These are phyloP conservation scores for Leptographium flavum DNA, from an alignment of 2,329 filamentous ascomycete species.

Conservation along the genomic window DNA sequence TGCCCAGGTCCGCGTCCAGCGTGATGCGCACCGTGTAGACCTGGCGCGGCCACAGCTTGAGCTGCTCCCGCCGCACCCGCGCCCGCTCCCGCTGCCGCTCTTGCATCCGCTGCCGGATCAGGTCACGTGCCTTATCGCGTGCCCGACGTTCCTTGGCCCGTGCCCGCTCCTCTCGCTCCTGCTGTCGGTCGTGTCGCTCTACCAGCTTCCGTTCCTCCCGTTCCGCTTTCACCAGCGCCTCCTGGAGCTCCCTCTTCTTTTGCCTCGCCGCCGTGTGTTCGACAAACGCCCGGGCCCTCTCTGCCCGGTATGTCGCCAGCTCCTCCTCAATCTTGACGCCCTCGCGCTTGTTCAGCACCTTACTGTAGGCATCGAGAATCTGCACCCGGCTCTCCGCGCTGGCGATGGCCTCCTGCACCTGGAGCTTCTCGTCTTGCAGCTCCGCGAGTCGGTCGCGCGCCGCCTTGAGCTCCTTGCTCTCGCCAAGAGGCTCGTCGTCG, in stretches of 20 bases:
- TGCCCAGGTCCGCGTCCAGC: conserved; percentile 31
- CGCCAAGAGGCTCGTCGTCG: conserved; percentile 15
- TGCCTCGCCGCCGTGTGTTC: conserved; percentile 23
- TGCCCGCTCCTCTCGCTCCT: not conserved
- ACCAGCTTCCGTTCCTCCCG: conserved; percentile 20
- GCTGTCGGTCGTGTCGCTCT: conserved; percentile 12
- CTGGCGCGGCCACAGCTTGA: conserved; percentile 34
- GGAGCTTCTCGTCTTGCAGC: conserved; percentile 17
- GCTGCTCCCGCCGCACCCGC: conserved; percentile 27
- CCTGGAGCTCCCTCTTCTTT: conserved; percentile 18
- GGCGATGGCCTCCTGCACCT: conserved; percentile 16
- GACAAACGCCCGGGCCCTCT: conserved; percentile 26
- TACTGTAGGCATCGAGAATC: conserved; percentile 26
- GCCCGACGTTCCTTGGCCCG: conserved; percentile 15
- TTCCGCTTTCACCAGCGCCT: conserved; percentile 18
- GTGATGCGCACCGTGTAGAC: conserved; percentile 35
- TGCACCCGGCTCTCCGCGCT: conserved; percentile 24
- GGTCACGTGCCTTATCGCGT: conserved; percentile 19
- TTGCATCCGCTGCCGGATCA: conserved; percentile 16
- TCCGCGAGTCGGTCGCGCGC: conserved; percentile 18
- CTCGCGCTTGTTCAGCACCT: conserved; percentile 20
- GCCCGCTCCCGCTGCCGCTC: conserved; percentile 22
- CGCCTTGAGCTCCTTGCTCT: conserved; percentile 15
- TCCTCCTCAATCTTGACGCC: conserved; percentile 20
- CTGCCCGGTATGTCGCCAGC: conserved; percentile 25